Evolutionary conservation across 2,329 filamentous ascomycete species (phyloP), one percentile per base, ranked within the genome.

Genomic region (Sarocladium strictum): DNA sequence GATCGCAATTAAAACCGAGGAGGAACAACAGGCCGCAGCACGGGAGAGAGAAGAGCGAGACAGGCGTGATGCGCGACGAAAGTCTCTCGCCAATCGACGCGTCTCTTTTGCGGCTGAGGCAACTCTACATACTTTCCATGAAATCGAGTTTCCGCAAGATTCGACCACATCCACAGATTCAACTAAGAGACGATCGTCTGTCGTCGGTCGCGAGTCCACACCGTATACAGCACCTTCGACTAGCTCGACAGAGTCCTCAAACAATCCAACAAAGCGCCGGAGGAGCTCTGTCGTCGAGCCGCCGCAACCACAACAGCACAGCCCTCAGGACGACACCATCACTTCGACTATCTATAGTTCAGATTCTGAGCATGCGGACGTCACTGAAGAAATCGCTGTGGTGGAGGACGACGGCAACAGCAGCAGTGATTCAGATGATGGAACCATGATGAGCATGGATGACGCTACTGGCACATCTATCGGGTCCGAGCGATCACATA

Each of bases 51-150:
- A 89, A 59, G 86, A 89, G 58, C 78, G 80, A 40, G 86, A 93
- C 62, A 82, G 91, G 54, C 82, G 91, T 62, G 94, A 96, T 68
- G 92, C 90, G 43, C 86, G 94, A 59, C 83, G 94, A 62, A 97
- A 97, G 68, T 97, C 92, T 17, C 80, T 96, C 55, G 91, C 93
- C 49, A 96, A 94, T 67, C 85, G 94, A 64, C 85, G 94, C 65
- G 94, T 99, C 32, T 97, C 93, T 0, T 99, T 99, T 70, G 94
- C 94, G 3, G 94, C 94, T 1, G 94, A 99, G 72, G 94, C 94
- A 12, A 99, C 94, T 3, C 78, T 99, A 33, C 94, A 99, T 67
- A 99, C 94, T 0, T 97, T 96, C 79, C 92, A 97, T 65, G 92
- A 94, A 55, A 83, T 97, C 43, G 93, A 97, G 65, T 88, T 92